Conservation (phyloP, 2,329 filamentous ascomycete genomes). For the Magnaporthales sp. region DNA sequence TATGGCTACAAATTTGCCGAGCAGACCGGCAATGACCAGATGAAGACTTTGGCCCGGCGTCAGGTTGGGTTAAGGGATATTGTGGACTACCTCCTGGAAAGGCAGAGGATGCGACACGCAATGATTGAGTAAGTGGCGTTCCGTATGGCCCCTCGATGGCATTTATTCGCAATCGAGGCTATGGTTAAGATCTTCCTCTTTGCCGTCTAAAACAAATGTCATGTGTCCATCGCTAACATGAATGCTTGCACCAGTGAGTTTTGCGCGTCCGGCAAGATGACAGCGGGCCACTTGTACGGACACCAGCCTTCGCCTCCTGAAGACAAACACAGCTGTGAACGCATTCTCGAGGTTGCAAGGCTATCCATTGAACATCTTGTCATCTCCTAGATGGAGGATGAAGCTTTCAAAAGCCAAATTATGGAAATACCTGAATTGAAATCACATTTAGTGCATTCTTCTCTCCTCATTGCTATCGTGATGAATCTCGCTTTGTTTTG, state of each 20-base stretch:
- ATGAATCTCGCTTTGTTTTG: background rate
- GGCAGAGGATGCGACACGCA: slow-evolving; percentile 38
- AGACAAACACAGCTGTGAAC: slow-evolving; percentile 36
- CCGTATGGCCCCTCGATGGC: background rate
- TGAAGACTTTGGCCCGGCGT: background rate
- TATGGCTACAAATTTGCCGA: slow-evolving; percentile 34
- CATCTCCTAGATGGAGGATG: slow-evolving; percentile 25
- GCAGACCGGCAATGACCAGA: background rate
- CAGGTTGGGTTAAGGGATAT: slow-evolving; percentile 47
- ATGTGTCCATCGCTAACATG: background rate
- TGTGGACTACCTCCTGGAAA: slow-evolving; percentile 42
- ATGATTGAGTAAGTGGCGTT: slow-evolving; percentile 32
- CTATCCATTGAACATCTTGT: slow-evolving; percentile 43
- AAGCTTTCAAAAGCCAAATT: background rate
- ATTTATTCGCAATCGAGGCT: background rate
- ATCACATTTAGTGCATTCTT: background rate
- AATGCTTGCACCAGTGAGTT: background rate
- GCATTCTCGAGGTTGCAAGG: slow-evolving; percentile 45
- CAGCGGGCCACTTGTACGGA: slow-evolving; percentile 13
- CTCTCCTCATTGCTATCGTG: background rate
- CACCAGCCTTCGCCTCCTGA: slow-evolving; percentile 22
- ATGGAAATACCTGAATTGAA: background rate
- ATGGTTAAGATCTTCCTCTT: background rate
- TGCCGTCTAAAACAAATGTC: background rate
- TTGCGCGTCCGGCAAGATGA: slow-evolving; percentile 24